These are phyloP conservation scores for Fraxinus quadrangulata DNA, from an alignment of 257 asterid genomes.

Conservation along the genomic window DNA sequence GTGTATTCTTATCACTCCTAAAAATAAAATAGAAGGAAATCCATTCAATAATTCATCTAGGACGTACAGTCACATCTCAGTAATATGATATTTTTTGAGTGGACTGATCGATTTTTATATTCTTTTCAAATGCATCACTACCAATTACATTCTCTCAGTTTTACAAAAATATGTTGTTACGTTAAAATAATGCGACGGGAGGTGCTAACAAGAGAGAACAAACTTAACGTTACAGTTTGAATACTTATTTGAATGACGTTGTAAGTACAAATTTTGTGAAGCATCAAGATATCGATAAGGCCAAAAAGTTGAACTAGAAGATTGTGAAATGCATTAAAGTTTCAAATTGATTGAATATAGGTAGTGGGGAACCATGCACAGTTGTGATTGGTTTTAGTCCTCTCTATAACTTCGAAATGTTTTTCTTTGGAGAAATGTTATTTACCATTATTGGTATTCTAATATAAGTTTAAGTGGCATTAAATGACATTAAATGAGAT, in stretches of 20 bases:
- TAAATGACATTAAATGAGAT: too few relatives aligned
- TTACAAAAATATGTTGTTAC: too few relatives aligned
- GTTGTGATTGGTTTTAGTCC: neutral
- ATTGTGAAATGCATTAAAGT: neutral
- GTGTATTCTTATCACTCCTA: too few relatives aligned
- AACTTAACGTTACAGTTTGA: neutral
- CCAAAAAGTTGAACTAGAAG: neutral
- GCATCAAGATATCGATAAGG: neutral
- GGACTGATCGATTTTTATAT: too few relatives aligned
- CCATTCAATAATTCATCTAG: neutral
- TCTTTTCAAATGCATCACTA: too few relatives aligned
- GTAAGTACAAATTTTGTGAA: too few relatives aligned
- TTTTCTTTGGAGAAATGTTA: neutral
- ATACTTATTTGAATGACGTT: too few relatives aligned
- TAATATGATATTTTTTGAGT: too few relatives aligned
- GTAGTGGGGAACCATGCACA: neutral
- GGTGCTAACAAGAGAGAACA: neutral
- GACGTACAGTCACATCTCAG: neutral
- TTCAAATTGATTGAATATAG: neutral
- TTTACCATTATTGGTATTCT: too few relatives aligned
- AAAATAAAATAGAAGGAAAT: neutral
- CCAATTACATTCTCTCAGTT: neutral
- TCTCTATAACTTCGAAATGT: neutral
- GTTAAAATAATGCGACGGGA: neutral
- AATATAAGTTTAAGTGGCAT: too few relatives aligned